A percentile compares a stretch with the other conserved stretches of the same genome.
phyloP scores from a whole-genome alignment of 176 grass and related monocot species.

The Oryza longistaminata region DNA sequence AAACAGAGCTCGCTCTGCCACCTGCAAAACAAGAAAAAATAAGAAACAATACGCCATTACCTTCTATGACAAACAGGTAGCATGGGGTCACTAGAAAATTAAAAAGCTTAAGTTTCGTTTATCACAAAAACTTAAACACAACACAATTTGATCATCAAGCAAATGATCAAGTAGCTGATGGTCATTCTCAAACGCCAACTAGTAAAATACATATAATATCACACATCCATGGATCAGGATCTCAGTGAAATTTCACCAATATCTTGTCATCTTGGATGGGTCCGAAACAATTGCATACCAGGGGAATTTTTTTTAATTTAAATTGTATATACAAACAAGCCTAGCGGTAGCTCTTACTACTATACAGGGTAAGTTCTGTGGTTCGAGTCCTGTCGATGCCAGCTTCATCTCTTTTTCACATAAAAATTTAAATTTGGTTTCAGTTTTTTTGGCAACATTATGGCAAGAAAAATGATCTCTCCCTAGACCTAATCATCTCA shows the following conservation, averaged over 20 bases:
- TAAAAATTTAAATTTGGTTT: not conserved
- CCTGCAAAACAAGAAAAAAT: constrained; percentile 47
- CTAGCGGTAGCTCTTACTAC: not conserved
- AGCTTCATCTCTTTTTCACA: not conserved
- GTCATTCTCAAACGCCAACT: not conserved
- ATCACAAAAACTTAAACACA: constrained; percentile 6
- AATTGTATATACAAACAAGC: not conserved
- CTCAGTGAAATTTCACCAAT: not conserved
- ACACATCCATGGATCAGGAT: not conserved
- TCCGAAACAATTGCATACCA: not conserved
- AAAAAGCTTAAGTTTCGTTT: not conserved
- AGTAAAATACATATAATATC: not conserved
- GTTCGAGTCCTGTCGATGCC: not conserved
- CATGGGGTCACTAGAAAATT: not conserved
- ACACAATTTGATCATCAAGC: not conserved
- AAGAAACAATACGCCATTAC: constrained; percentile 19
- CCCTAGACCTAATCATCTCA: not conserved
- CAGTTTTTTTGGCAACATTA: not conserved
- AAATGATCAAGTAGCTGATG: constrained; percentile 8
- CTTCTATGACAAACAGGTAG: constrained; percentile 2
- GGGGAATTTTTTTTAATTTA: not conserved
- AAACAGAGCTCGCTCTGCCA: constrained; percentile 67
- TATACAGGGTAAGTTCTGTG: not conserved
- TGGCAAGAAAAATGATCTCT: not conserved
- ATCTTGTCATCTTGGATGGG: not conserved